Conservation (phyloP, 495 filamentous ascomycete genomes). For the Hypoxylon crocopeplum region DNA sequence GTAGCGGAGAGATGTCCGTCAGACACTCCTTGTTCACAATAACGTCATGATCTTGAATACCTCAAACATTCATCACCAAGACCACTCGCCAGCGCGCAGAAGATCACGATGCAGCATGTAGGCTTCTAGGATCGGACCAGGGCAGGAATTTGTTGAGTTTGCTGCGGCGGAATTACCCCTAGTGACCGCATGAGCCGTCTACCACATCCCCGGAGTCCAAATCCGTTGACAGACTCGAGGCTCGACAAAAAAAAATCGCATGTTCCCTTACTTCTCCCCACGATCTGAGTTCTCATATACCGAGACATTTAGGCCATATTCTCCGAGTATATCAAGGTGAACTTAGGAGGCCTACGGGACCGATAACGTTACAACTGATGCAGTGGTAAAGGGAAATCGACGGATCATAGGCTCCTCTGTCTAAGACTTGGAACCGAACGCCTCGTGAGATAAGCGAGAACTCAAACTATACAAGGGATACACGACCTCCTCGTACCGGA, state of each 20-base stretch:
- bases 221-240: not conserved
- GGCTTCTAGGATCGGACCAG: too few species aligned
- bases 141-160: too few species aligned
- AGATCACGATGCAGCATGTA: too few species aligned
- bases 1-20: not conserved
- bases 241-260: too few species aligned
- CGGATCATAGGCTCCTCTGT: not conserved
- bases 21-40: not conserved
- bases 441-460: slow-evolving; percentile 34
- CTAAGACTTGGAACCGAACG: slow-evolving; percentile 22
- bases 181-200: not conserved
- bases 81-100: too few species aligned
- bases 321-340: too few species aligned
- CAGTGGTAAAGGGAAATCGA: too few species aligned
- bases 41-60: not conserved
- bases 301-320: not conserved
- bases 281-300: too few species aligned
- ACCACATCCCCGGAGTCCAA: not conserved
- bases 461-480: not conserved
- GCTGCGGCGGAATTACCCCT: too few species aligned
- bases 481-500: not conserved
- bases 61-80: too few species aligned
- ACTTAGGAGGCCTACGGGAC: too few species aligned
- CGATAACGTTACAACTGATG: too few species aligned
- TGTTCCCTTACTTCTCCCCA: not conserved